Base-by-base conservation (phyloP, 768 basidiomycete species). In the Coprinopsis marcescibilis region DNA sequence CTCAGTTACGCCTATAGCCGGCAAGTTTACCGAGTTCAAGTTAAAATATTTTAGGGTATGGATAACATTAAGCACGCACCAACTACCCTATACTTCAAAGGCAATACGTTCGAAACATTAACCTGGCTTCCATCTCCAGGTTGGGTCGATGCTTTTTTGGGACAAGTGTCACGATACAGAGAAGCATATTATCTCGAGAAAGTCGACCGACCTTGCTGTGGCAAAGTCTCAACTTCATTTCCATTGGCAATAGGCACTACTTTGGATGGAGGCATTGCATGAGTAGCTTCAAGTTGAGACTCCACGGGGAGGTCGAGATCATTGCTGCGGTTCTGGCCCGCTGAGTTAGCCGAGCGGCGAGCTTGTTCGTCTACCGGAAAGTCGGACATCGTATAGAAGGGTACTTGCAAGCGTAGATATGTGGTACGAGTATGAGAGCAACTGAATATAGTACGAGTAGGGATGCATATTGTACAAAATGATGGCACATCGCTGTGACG, bases 31-130 rank as follows among this genome's bases (percentile, higher is more conserved):
- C 25, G 21, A 39, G 10, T 21, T 20, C 39, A 40, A 21, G 21
- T 6, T 5, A 15, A 40, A n/a, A n/a, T n/a, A n/a, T n/a, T n/a
- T n/a, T n/a, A n/a, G n/a, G 23, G 8, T 26, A 6, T n/a, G 26
- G 3, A 4, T 10, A 4, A 26, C 6, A 11, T 20, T 33, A 10
- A 24, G 3, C 1, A 52, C 69, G 20, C 50, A 78, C 80, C 80
- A 37, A 80, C 71, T 6, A 80, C 75, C 48, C 67, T 70, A 37
- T 82, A 78, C 58, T 79, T 81, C 65, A 81, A 82, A 12, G 79
- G 68, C 24, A 74, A 32, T 43, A 35, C n/a, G 50, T 44, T 32
- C 8, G 17, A 20, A 17, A 52, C 52, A 46, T 56, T 65, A 2
- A 68, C 61, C 29, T 63, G 59, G 1, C 46, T 37, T 15, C 68